phyloP scores from a whole-genome alignment of 495 filamentous ascomycete species.

The Penicillium atrosanguineum region DNA sequence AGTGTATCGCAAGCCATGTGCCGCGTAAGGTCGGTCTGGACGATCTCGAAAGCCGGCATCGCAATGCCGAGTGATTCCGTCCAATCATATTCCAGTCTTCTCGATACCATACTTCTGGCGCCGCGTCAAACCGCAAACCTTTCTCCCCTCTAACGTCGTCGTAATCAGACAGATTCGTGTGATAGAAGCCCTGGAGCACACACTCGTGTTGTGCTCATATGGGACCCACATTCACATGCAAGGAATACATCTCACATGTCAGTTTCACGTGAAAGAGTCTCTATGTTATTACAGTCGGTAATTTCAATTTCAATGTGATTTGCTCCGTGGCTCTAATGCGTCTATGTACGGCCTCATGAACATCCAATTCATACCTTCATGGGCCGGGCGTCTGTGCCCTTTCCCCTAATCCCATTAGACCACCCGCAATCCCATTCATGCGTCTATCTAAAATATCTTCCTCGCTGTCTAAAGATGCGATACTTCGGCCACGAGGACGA shows the following conservation, averaged over 20 bases:
- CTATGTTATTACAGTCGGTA: not conserved
- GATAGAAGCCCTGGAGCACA: no score
- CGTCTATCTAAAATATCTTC: conserved; percentile 80
- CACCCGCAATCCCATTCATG: conserved; percentile 80
- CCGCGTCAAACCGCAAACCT: no score
- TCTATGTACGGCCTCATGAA: not conserved
- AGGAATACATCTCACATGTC: not conserved
- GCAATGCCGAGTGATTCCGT: no score
- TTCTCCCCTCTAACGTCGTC: no score
- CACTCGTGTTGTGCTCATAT: not conserved
- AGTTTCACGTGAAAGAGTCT: not conserved
- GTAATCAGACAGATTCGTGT: no score
- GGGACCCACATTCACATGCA: not conserved
- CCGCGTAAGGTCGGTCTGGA: no score
- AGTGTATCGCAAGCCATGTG: no score
- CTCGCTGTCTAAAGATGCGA: conserved; percentile 74
- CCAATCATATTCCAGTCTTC: no score
- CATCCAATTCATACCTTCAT: conserved; percentile 6
- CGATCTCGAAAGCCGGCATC: no score
- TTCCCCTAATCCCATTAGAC: conserved; percentile 67
- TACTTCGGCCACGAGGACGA: conserved; percentile 49
- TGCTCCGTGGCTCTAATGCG: not conserved
- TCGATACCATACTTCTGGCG: no score
- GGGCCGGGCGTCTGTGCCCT: conserved; percentile 36
- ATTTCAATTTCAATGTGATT: not conserved